Conservation (phyloP, 768 basidiomycete species). For the Hemileccinum rubropunctum region DNA sequence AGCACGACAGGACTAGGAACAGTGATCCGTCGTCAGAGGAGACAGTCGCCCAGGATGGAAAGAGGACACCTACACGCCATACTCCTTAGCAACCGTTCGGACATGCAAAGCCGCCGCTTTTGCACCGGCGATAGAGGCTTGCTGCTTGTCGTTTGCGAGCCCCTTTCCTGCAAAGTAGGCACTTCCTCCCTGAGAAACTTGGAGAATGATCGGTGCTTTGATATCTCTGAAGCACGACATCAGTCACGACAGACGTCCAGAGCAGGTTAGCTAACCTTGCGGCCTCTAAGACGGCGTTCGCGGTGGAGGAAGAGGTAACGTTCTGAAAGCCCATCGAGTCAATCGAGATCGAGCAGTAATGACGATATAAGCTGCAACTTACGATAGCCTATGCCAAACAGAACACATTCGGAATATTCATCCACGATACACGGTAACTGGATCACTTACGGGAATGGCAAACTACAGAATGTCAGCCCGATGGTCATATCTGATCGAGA, state of each 20-base stretch:
- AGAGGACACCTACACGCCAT: slow-evolving; percentile 80
- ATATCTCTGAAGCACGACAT: slow-evolving; percentile 59
- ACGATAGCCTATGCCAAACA: slow-evolving; percentile 63
- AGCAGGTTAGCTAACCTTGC: slow-evolving; percentile 57
- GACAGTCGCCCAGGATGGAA: not conserved
- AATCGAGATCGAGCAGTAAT: not conserved
- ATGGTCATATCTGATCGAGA: not conserved
- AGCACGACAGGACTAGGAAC: slow-evolving; percentile 84
- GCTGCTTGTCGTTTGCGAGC: slow-evolving; percentile 89
- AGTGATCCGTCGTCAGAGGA: not conserved
- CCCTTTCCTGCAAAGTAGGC: slow-evolving; percentile 98
- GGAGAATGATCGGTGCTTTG: slow-evolving; percentile 97
- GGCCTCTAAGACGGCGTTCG: slow-evolving; percentile 93
- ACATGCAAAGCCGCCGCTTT: slow-evolving; percentile 90
- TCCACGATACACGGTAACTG: not conserved
- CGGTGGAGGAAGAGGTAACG: slow-evolving; percentile 93
- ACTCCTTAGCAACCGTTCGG: slow-evolving; percentile 80
- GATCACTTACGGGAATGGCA: slow-evolving; percentile 72
- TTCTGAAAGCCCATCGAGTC: slow-evolving; percentile 53
- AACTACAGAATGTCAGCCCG: slow-evolving; percentile 46
- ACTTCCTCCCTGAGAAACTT: slow-evolving; percentile 94
- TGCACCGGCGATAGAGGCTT: slow-evolving; percentile 93
- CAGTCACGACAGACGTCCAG: slow-evolving; percentile 6
- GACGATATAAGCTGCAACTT: slow-evolving; percentile 34
- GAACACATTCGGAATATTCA: not conserved